Evolutionary conservation across 2,329 filamentous ascomycete genomes (phyloP), one percentile per base, ranked within the genome.

Genomic region (Helicocarpus griseus): DNA sequence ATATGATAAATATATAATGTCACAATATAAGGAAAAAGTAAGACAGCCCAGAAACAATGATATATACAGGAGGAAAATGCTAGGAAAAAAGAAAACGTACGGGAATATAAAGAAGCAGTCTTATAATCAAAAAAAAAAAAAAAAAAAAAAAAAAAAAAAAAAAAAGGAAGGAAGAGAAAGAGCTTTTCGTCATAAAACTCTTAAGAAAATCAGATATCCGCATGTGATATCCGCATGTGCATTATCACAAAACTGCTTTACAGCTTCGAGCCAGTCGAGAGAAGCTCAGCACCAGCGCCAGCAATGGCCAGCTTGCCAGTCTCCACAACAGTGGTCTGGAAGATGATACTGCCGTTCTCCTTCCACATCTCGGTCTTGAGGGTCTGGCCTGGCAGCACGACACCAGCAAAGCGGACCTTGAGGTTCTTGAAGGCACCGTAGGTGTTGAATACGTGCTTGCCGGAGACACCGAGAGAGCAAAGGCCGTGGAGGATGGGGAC

Each of bases 401-500:
- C 83, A 51, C 89, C 89, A 1, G 88, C 88, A 67, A 95, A 95
- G 57, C 89, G 78, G 22, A 94, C 89, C 78, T 95, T 95, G 74
- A 95, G 83, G 74, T 89, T 95, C 77, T 86, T 88, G 74, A 86
- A 89, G 44, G 79, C 72, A 3, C 93, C 93, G 63, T 83, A 97
- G 57, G 77, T 85, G 71, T 89, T 80, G 67, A 90, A 86, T 36
- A 98, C 82, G 54, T 91, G 89, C 78, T 95, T 96, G 58, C 85
- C 88, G 14, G 87, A 85, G 58, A 97, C 82, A 60, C 93, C 93
- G 63, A 98, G 91, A 67, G 84, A 93, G 79, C 89, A 95, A 35
- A 98, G 81, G n/a, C 93, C 93, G 75, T 98, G 93, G 50, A 98
- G 77, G 66, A 98, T 98, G 11, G 93, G 93, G 26, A 77, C 81